Base-by-base conservation (phyloP, 2,329 filamentous ascomycete species). In the Chrysosporium queenslandicum region DNA sequence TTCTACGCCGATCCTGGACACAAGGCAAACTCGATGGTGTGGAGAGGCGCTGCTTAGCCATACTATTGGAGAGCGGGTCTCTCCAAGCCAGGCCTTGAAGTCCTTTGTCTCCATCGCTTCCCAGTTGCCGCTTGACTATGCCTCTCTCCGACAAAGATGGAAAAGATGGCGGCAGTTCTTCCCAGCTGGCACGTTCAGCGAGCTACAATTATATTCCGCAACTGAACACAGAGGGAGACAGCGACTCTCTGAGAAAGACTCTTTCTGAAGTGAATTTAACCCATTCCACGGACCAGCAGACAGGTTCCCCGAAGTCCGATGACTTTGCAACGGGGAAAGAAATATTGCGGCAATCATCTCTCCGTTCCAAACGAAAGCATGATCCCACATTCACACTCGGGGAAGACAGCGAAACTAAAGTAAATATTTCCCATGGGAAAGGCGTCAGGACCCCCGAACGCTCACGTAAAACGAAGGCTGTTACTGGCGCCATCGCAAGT, bases 191-290 rank as follows among this genome's bases (percentile, higher is more conserved):
- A 25, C 73, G 78, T 53, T 74, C 79, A 45, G 79, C 79, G 29
- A 82, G 79, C 59, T 81, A 78, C 64, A 78, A 75, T 43, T 73
- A 76, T 57, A 63, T 81, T n/a, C 71, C 75, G 2, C 65, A 61
- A 25, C 62, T 71, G 16, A 56, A 68, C 25, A 60, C 64, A 25
- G 68, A 64, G 36, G 58, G 65, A 30, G 57, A 52, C 36, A 58
- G 65, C 4, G 61, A 70, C 46, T 63, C 64, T 41, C 65, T 78
- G 55, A 74, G 76, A 58, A 71, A 74, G 53, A 76, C 71, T 27
- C 73, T 74, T 58, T 74, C 74, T 20, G 74, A 77, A 57, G 65
- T 72, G 55, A 71, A 74, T 45, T 64, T 76, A 37, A 63, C 67
- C 9, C 60, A 65, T n/a, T 64, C 67, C 50, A 62, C 64, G 16